Percentiles rank a stretch among this genome's conserved stretches.
Evolutionary conservation across 768 basidiomycete species (phyloP).

Genomic region (Lyophyllum atratum): DNA sequence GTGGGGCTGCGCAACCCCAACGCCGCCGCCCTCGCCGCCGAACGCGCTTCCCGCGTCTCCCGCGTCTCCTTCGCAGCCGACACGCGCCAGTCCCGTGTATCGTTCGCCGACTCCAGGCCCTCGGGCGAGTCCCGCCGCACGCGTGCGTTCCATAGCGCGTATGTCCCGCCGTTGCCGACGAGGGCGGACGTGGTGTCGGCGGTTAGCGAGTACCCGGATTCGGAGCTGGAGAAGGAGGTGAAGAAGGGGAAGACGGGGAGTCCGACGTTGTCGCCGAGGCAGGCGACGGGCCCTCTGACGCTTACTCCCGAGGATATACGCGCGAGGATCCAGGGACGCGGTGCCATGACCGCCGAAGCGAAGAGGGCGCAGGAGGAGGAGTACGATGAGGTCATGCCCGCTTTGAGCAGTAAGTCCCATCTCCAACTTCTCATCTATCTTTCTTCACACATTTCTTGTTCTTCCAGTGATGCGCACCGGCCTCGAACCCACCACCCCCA

Average conservation of each 20-base stretch:
- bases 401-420: slow-evolving; percentile 57
- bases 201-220: slow-evolving; percentile 15
- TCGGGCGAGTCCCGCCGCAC: slow-evolving; percentile 38
- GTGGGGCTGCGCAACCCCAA: slow-evolving; percentile 53
- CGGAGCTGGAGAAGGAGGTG: slow-evolving; percentile 15
- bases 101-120: slow-evolving; percentile 61
- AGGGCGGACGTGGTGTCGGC: slow-evolving; percentile 6
- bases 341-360: slow-evolving; percentile 7
- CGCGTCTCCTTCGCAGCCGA: too few species aligned
- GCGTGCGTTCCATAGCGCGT: slow-evolving; percentile 41
- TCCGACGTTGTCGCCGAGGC: slow-evolving; percentile 34
- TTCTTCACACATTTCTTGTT: slow-evolving; percentile 7
- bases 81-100: slow-evolving; percentile 73
- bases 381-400: slow-evolving; percentile 66
- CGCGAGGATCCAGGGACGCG: slow-evolving; percentile 42
- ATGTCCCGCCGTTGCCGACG: slow-evolving; percentile 39
- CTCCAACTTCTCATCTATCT: background rate
- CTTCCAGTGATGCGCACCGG: slow-evolving; percentile 74
- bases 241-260: slow-evolving; percentile 13
- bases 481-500: background rate
- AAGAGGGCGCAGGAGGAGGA: slow-evolving; percentile 24
- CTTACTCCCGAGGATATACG: slow-evolving; percentile 65
- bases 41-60: slow-evolving; percentile 50
- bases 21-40: slow-evolving; percentile 25
- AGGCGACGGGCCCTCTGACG: slow-evolving; percentile 41